phyloP scores from a whole-genome alignment of 2,329 filamentous ascomycete genomes.

The Fulvia fulva region DNA sequence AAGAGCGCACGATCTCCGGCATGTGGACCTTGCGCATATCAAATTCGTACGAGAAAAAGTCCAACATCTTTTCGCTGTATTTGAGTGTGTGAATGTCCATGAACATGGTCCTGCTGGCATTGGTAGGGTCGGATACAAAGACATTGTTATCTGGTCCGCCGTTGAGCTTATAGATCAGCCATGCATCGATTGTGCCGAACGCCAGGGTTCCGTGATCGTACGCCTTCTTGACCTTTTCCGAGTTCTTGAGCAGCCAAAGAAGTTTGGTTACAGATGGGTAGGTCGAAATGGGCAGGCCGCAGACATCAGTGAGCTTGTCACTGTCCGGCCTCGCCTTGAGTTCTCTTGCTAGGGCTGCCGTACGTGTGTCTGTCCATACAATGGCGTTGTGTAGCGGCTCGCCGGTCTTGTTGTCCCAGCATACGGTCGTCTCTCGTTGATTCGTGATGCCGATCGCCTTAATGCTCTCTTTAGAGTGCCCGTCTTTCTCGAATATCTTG shows the following conservation, averaged over 20 bases:
- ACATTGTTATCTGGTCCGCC: conserved; percentile 58
- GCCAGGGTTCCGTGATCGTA: conserved; percentile 73
- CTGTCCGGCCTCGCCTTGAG: conserved; percentile 65
- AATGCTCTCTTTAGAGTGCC: conserved; percentile 65
- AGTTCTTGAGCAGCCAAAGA: conserved; percentile 73
- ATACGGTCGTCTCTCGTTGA: conserved; percentile 81
- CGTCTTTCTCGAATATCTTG: conserved; percentile 65
- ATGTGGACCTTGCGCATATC: conserved; percentile 67
- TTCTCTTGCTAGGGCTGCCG: conserved; percentile 69
- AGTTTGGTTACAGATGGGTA: conserved; percentile 87
- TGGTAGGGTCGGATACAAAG: conserved; percentile 81
- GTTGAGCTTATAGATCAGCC: conserved; percentile 82
- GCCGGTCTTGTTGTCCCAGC: conserved; percentile 79
- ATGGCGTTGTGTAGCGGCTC: conserved; percentile 79
- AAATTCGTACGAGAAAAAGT: conserved; percentile 67
- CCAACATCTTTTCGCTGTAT: conserved; percentile 72
- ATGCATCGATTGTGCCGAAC: conserved; percentile 85
- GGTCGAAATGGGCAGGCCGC: conserved; percentile 79
- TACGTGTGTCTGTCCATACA: conserved; percentile 86
- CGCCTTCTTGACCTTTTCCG: conserved; percentile 63
- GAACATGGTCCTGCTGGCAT: conserved; percentile 90
- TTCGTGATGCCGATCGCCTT: conserved; percentile 81
- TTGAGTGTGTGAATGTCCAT: conserved; percentile 79
- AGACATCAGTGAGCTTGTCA: conserved; percentile 65
- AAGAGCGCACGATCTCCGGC: conserved; percentile 80